phyloP scores from a whole-genome alignment of 176 grass and related monocot species.

The Triticum turgidum region DNA sequence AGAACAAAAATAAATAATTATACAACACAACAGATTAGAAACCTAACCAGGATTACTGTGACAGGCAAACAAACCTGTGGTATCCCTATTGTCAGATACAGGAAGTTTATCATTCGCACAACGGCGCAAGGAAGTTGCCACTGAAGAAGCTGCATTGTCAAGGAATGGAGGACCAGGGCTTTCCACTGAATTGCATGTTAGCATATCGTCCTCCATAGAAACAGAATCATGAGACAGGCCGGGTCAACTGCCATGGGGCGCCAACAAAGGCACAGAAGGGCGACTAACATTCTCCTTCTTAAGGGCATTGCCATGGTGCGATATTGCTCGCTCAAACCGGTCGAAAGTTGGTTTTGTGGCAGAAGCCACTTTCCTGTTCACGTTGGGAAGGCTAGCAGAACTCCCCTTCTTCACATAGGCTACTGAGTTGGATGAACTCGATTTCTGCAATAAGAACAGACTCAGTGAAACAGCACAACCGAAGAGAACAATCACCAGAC shows the following conservation, averaged over 20 bases:
- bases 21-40: neutral
- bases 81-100: slow-evolving; percentile 47
- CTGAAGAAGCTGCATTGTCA: slow-evolving; percentile 49
- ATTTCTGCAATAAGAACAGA: slow-evolving; percentile 25
- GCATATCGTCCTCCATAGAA: slow-evolving; percentile 28
- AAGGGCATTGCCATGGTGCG: neutral
- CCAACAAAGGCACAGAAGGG: neutral
- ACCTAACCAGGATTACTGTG: neutral
- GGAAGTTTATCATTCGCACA: slow-evolving; percentile 48
- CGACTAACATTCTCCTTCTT: slow-evolving; percentile 17
- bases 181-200: slow-evolving; percentile 31
- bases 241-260: neutral
- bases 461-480: neutral
- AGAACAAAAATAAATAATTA: slow-evolving; percentile 2
- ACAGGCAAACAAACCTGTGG: slow-evolving; percentile 49
- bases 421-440: neutral
- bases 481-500: neutral
- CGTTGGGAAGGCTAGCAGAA: slow-evolving; percentile 10
- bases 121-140: slow-evolving; percentile 55
- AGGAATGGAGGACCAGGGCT: slow-evolving; percentile 56
- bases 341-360: neutral
- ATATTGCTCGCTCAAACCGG: slow-evolving; percentile 26
- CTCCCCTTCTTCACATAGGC: slow-evolving; percentile 34
- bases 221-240: slow-evolving; percentile 4
- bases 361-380: neutral